These are phyloP conservation scores for Stevia rebaudiana DNA, from an alignment of 140 eudicot species.

Conservation along the genomic window DNA sequence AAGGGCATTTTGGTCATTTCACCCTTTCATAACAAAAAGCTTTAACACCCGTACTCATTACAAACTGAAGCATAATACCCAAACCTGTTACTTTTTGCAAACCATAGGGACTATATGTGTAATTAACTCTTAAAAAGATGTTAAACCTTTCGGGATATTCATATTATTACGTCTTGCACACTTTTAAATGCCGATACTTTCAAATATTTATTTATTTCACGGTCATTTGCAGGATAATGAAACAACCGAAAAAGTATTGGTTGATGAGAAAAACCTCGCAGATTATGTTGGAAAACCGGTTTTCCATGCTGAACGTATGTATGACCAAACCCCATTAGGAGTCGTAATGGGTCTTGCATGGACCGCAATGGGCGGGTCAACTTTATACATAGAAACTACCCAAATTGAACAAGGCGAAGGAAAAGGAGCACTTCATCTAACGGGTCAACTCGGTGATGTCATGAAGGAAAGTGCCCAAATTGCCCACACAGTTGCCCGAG, in stretches of 20 bases:
- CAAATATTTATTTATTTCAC: not conserved
- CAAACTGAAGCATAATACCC: too few species aligned
- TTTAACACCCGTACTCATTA: too few species aligned
- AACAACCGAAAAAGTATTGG: slow-evolving; percentile 49
- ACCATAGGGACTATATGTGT: too few species aligned
- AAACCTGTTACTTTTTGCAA: too few species aligned
- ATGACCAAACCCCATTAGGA: slow-evolving; percentile 88
- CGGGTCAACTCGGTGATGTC: slow-evolving; percentile 98
- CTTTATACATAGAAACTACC: slow-evolving; percentile 80
- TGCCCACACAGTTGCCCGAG: slow-evolving; percentile 86
- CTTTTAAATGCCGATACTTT: not conserved
- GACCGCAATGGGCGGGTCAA: slow-evolving; percentile 99
- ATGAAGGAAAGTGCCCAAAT: slow-evolving; percentile 99
- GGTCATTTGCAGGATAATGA: slow-evolving; percentile 28
- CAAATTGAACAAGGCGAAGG: slow-evolving; percentile 79
- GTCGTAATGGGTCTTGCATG: slow-evolving; percentile 99
- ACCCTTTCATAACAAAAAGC: too few species aligned
- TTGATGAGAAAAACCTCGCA: slow-evolving; percentile 66
- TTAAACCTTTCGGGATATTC: not conserved
- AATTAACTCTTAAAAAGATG: too few species aligned
- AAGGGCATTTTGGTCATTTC: too few species aligned
- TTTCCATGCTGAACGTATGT: slow-evolving; percentile 95
- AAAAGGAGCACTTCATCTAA: slow-evolving; percentile 68
- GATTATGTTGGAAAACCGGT: slow-evolving; percentile 97
- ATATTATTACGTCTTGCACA: not conserved